Conservation (phyloP, 805 yeast species). For the Candida coquimbonensis region DNA sequence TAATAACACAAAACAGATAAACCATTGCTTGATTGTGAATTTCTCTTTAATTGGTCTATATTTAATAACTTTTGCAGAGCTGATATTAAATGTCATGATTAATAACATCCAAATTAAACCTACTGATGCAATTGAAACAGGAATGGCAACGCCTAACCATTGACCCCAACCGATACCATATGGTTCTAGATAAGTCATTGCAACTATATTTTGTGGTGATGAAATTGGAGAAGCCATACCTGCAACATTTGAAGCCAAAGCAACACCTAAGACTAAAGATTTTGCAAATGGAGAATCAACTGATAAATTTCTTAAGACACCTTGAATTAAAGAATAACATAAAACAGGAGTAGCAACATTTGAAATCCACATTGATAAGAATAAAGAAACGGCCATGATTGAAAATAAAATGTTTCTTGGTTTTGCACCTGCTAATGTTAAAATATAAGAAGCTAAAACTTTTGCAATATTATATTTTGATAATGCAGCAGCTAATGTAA, state of each 20-base stretch:
- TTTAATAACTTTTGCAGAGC: slow-evolving; percentile 39
- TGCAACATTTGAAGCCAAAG: slow-evolving; percentile 85
- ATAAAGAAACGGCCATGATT: slow-evolving; percentile 78
- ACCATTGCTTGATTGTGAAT: slow-evolving; percentile 68
- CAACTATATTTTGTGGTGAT: slow-evolving; percentile 92
- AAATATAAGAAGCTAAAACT: slow-evolving; percentile 76
- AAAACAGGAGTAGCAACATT: slow-evolving; percentile 96
- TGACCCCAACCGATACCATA: slow-evolving; percentile 70
- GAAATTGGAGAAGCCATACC: slow-evolving; percentile 98
- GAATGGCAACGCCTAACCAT: slow-evolving; percentile 86
- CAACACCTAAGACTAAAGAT: slow-evolving; percentile 83
- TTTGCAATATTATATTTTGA: slow-evolving; percentile 88
- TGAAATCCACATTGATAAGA: slow-evolving; percentile 90
- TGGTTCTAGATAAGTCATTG: slow-evolving; percentile 74
- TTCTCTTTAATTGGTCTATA: slow-evolving; percentile 49
- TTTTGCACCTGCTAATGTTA: slow-evolving; percentile 73
- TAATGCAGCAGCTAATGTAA: slow-evolving; percentile 87
- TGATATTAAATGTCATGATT: slow-evolving; percentile 47
- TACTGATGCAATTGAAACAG: slow-evolving; percentile 60
- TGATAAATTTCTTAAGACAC: slow-evolving; percentile 72
- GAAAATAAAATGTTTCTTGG: slow-evolving; percentile 72
- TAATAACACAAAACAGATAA: slow-evolving; percentile 60
- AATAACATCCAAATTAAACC: slow-evolving; percentile 65
- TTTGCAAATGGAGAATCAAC: slow-evolving; percentile 74
- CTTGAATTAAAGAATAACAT: slow-evolving; percentile 81